Percentiles rank a stretch among this genome's conserved stretches.
Evolutionary conservation across 371 early-diverging fungal species (phyloP).

Genomic region (Smittium mucronatum): DNA sequence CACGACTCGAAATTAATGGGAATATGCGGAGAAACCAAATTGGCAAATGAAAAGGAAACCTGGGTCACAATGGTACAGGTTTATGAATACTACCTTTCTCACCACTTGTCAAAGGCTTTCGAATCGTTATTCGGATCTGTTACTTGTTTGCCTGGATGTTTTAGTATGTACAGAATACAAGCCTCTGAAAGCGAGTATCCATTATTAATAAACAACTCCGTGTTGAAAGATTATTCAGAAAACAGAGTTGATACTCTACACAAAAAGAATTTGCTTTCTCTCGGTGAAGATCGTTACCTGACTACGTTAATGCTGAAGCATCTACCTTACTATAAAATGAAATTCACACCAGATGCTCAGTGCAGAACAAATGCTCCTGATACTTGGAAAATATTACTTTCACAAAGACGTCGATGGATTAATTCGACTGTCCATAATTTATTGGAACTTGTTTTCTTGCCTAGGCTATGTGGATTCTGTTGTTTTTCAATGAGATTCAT

Average conservation of each 20-base stretch:
- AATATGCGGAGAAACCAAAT: constrained; percentile 79
- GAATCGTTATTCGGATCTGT: constrained; percentile 94
- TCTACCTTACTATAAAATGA: constrained; percentile 88
- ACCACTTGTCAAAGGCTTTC: constrained; percentile 91
- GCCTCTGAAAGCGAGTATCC: constrained; percentile 37
- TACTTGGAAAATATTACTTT: constrained; percentile 75
- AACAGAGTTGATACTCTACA: constrained; percentile 92
- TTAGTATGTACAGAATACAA: constrained; percentile 83
- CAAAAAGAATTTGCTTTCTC: constrained; percentile 92
- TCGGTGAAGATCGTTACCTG: constrained; percentile 97
- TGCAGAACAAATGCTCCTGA: constrained; percentile 93
- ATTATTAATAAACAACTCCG: constrained; percentile 64
- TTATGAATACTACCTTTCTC: constrained; percentile 94
- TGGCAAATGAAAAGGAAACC: constrained; percentile 74
- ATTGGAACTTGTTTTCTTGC: constrained; percentile 70
- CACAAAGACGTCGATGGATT: constrained; percentile 93
- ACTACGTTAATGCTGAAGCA: constrained; percentile 96
- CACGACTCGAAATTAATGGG: constrained; percentile 80
- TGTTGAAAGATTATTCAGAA: constrained; percentile 87
- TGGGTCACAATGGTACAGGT: constrained; percentile 96
- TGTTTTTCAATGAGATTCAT: constrained; percentile 94
- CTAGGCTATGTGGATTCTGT: constrained; percentile 82
- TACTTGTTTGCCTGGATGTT: constrained; percentile 87
- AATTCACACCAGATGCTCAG: constrained; percentile 86
- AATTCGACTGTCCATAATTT: constrained; percentile 90